phyloP scores from a whole-genome alignment of 495 filamentous ascomycete genomes.

The Aspergillus avenaceus region DNA sequence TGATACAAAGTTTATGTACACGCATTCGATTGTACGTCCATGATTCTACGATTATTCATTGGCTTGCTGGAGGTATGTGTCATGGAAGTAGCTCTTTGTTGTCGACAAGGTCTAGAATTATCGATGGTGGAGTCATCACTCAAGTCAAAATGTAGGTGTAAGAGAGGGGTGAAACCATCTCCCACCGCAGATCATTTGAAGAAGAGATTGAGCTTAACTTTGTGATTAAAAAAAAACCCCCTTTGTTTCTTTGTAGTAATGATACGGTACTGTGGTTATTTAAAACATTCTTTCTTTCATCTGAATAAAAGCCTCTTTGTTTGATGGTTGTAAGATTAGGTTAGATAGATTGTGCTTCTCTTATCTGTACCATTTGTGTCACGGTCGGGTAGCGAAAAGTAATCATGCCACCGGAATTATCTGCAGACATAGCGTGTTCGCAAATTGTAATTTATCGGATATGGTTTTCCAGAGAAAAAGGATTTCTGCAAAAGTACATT shows the following conservation, averaged over 20 bases:
- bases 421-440: background rate
- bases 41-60: background rate
- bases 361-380: background rate
- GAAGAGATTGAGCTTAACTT: background rate
- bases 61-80: background rate
- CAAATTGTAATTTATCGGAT: background rate
- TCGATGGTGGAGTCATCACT: background rate
- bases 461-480: background rate
- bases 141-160: background rate
- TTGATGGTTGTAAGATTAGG: background rate
- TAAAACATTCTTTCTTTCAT: no score
- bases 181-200: background rate
- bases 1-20: no score
- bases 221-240: background rate
- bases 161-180: background rate
- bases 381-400: background rate
- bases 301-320: background rate
- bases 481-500: background rate
- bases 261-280: no score
- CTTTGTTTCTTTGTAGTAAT: no score
- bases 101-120: background rate
- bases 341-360: background rate
- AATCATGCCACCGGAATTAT: background rate
- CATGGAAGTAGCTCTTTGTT: background rate
- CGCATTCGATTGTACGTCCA: background rate